These are phyloP conservation scores for Suillus clintonianus DNA, from an alignment of 768 basidiomycete genomes.

Conservation along the genomic window DNA sequence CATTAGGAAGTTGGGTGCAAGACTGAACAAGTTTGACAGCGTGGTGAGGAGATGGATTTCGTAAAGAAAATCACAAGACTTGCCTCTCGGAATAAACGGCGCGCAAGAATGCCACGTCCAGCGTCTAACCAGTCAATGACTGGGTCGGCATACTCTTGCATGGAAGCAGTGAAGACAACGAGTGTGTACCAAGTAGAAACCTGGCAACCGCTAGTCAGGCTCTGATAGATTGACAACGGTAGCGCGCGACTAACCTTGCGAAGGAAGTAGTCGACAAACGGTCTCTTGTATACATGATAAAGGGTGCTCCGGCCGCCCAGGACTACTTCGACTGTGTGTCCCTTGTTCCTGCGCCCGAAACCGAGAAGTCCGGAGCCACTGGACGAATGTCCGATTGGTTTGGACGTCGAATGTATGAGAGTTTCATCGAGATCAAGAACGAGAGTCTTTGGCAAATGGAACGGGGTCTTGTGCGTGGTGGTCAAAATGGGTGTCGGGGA, in stretches of 20 bases:
- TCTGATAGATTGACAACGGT: background rate
- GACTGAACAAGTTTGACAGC: slow-evolving; percentile 51
- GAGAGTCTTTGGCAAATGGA: slow-evolving; percentile 88
- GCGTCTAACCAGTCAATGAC: slow-evolving; percentile 99
- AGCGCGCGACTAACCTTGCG: slow-evolving; percentile 60
- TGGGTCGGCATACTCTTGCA: slow-evolving; percentile 99
- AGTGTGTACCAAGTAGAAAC: slow-evolving; percentile 98
- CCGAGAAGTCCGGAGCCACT: slow-evolving; percentile 65
- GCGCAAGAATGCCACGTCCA: slow-evolving; percentile 85
- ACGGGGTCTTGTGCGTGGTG: slow-evolving; percentile 59
- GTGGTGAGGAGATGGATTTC: slow-evolving; percentile 2
- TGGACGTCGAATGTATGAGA: slow-evolving; percentile 94
- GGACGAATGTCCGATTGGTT: slow-evolving; percentile 56
- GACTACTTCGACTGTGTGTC: slow-evolving; percentile 91
- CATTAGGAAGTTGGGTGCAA: slow-evolving; percentile 89
- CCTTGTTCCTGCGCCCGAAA: slow-evolving; percentile 59
- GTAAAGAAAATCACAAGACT: slow-evolving; percentile 31
- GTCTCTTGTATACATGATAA: slow-evolving; percentile 98
- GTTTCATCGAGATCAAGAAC: slow-evolving; percentile 99
- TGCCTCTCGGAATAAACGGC: slow-evolving; percentile 91
- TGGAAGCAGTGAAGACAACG: slow-evolving; percentile 97
- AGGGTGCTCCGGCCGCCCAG: slow-evolving; percentile 85
- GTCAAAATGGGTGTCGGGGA: slow-evolving; percentile 52
- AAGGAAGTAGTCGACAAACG: slow-evolving; percentile 94
- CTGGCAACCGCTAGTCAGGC: slow-evolving; percentile 42